Conservation (phyloP, 2,329 filamentous ascomycete species). For the Pseudocercospora cruenta region DNA sequence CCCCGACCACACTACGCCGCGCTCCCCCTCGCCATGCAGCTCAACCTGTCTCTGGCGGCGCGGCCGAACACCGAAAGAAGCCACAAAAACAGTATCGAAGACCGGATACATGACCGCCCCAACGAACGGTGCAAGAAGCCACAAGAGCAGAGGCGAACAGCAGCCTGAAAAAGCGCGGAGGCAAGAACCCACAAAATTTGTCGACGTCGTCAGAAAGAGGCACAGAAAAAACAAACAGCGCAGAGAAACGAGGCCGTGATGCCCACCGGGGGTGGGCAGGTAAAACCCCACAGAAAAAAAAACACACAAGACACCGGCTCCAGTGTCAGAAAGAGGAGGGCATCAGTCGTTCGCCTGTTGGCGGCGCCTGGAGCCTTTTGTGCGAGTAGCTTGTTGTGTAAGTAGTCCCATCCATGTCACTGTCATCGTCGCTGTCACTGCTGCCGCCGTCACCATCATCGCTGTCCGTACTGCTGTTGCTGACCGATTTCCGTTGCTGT, state of each 20-base stretch:
- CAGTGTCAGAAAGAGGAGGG: conserved; percentile 1
- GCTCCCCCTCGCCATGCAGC: background rate
- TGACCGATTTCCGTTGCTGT: background rate
- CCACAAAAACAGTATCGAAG: background rate
- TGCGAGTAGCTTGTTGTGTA: background rate
- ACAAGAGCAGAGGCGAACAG: background rate
- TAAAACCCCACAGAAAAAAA: background rate
- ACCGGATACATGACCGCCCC: background rate
- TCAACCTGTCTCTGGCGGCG: background rate
- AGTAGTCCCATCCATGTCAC: background rate
- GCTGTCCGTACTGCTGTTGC: background rate
- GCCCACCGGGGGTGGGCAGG: background rate
- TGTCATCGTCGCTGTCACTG: background rate
- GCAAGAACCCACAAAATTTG: background rate
- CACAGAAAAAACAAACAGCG: background rate
- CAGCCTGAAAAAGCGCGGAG: conserved; percentile 1
- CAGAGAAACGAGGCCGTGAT: background rate
- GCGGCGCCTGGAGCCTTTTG: background rate
- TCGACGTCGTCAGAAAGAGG: background rate
- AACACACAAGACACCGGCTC: background rate
- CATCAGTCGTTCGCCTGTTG: background rate
- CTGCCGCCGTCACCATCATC: background rate
- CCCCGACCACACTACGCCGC: background rate
- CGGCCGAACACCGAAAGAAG: background rate
- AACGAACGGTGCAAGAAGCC: conserved; percentile 4